phyloP scores from a whole-genome alignment of 2,329 filamentous ascomycete species.

The Biscogniauxia marginata region DNA sequence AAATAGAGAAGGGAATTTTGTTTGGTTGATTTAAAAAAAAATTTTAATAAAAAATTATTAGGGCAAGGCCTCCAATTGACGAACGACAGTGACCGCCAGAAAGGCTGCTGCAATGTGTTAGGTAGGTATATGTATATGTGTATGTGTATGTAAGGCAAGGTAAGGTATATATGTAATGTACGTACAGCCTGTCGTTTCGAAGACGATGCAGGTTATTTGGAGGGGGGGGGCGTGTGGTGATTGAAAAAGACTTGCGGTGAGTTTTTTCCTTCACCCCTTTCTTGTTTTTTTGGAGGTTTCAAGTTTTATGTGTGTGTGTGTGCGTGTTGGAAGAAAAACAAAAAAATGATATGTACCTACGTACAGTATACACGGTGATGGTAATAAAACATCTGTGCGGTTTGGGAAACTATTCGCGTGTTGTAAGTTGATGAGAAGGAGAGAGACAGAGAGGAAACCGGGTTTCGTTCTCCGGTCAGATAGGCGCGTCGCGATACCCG shows the following conservation, averaged over 20 bases:
- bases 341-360: neutral
- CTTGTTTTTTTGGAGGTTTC: neutral
- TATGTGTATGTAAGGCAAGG: neutral
- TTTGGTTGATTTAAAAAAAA: neutral
- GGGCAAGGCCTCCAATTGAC: neutral
- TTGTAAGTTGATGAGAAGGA: too few relatives aligned
- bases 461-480: neutral
- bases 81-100: neutral
- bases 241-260: too few relatives aligned
- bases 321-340: neutral
- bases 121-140: neutral
- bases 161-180: neutral
- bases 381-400: too few relatives aligned
- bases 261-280: neutral
- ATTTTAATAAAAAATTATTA: neutral
- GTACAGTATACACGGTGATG: neutral
- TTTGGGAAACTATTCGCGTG: too few relatives aligned
- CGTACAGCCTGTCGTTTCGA: neutral
- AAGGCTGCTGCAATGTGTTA: neutral
- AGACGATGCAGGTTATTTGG: neutral
- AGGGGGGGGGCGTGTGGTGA: neutral
- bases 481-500: neutral
- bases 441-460: too few relatives aligned
- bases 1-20: neutral
- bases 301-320: neutral